Evolutionary conservation across 352 stramenopile species (phyloP).

Genomic region (Phytophthora podocarpi): DNA sequence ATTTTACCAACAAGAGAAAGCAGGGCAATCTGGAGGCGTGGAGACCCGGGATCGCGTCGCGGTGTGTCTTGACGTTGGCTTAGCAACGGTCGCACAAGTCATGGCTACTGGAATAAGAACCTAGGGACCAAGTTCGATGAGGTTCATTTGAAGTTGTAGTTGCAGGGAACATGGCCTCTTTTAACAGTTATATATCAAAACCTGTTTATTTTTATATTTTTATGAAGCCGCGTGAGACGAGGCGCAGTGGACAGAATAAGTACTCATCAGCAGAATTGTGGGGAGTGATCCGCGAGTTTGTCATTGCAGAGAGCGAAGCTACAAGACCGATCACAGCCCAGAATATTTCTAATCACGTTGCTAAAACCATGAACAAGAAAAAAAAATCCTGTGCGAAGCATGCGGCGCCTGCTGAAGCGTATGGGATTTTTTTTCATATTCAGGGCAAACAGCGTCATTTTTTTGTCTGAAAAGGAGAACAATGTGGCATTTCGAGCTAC

Average conservation of each 20-base stretch:
- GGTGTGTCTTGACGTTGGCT: not conserved
- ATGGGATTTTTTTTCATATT: constrained; percentile 13
- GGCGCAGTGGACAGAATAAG: not conserved
- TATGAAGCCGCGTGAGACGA: constrained; percentile 3
- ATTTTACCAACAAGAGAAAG: constrained; percentile 2
- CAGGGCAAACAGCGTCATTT: constrained; percentile 2
- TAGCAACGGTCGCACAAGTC: not conserved
- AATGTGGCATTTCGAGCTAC: constrained; percentile 7
- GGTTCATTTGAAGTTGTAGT: not conserved
- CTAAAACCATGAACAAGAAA: constrained; percentile 4
- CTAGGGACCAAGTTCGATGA: constrained; percentile 2
- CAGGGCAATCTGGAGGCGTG: not conserved
- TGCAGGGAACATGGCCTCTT: no score
- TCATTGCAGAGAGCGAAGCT: constrained; percentile 5
- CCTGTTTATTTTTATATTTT: constrained; percentile 5
- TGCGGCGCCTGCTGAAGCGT: not conserved
- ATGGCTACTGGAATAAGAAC: constrained; percentile 14
- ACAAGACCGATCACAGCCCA: constrained; percentile 11
- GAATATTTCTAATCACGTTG: constrained; percentile 4
- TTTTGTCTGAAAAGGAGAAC: constrained; percentile 7
- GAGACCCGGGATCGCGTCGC: not conserved
- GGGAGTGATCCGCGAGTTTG: constrained; percentile 7
- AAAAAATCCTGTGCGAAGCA: not conserved
- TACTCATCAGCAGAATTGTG: not conserved
- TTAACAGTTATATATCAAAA: constrained; percentile 17